Evolutionary conservation across 257 asterid genomes (phyloP), one percentile per base, ranked within the genome.

Genomic region (Nicotiana paniculata): DNA sequence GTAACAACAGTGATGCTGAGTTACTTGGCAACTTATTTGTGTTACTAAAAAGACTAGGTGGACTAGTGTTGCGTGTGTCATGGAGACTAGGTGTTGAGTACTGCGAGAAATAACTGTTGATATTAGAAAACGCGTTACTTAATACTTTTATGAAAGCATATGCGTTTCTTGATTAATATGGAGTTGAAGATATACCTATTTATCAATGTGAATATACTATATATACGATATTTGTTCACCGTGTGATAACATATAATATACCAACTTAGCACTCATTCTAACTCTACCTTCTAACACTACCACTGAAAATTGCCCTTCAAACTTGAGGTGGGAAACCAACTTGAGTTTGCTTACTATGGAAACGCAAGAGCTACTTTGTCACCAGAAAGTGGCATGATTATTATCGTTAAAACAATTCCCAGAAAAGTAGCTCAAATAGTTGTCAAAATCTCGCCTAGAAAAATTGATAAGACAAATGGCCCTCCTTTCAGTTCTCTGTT

Each of bases 281-380:
- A 65, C 12, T 65, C 72, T 30, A 65, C 46, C 43, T 65, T 30
- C 72, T 24, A 24, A 46, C 61, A 46, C 39, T 46, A 46, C 61
- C 62, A 26, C 63, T 15, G 79, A n/a, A 75, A 74, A 75, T 75
- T 48, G 26, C 46, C 63, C 79, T 28, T 75, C 79, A 51, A 75
- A 16, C 46, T 75, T 46, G 39, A 48, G 43, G 39, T 74, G 43
- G 79, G 39, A 24, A 74, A 74, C 61, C 62, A 48, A 48, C 61
- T 74, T 26, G 63, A 51, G 43, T 75, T 75, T 28, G 79, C 63
- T 26, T 26, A 51, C 46, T 2, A 26, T 26, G 63, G 79, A 26
- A 75, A 75, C 43, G 26, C 33, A 11, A 21, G 16, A 75, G 61
- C 61, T 58, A 74, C 17, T 18, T 48, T 24, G 63, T 26, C 79